Base-by-base conservation (phyloP, 2,329 filamentous ascomycete genomes). In the Ceratocystis cacaofunesta region DNA sequence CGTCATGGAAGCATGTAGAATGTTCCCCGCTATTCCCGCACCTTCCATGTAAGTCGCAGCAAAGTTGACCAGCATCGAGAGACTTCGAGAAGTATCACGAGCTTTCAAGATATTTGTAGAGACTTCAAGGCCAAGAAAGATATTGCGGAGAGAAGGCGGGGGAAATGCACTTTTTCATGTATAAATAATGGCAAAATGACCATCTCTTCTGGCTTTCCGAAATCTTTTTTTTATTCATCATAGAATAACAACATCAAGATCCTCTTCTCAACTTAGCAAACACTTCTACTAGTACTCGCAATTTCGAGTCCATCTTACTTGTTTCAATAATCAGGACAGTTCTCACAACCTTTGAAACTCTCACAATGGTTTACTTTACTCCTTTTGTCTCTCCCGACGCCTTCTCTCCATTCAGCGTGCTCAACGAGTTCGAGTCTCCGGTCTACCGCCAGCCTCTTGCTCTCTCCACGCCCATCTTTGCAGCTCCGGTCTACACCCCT, bases 361-460 rank as follows among this genome's bases (percentile, higher is more conserved):
- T 22, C 61, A 55, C 46, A 55, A 63, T 63, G 62, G 62, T 15
- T 19, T 63, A 52, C 30, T 63, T 63, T 25, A 30, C 46, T 50
- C 46, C 62, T n/a, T 63, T 63, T 41, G 19, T 22, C 25, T 52
- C 62, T n/a, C 43, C 44, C 10, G 10, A 50, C n/a, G 22, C 46
- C 28, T 63, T 63, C n/a, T 32, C 46, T 3, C 46, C 43, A 3
- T 63, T 63, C 22, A 12, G 30, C 43, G 44, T 63, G 5, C 17
- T 63, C 12, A 17, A 17, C 19, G 62, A 63, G n/a, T 32, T 55
- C 2, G 32, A 60, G 41, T 41, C 36, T 10, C 63, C 63, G 1
- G 7, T 60, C 22, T 61, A 36, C 46, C 41, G n/a, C 22, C 32
- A 52, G 55, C 22, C 28, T 17, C 43, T 50, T 5, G 55, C 63